Evolutionary conservation across 2,329 filamentous ascomycete genomes (phyloP).

Genomic region (Xylariomycetidae sp.): DNA sequence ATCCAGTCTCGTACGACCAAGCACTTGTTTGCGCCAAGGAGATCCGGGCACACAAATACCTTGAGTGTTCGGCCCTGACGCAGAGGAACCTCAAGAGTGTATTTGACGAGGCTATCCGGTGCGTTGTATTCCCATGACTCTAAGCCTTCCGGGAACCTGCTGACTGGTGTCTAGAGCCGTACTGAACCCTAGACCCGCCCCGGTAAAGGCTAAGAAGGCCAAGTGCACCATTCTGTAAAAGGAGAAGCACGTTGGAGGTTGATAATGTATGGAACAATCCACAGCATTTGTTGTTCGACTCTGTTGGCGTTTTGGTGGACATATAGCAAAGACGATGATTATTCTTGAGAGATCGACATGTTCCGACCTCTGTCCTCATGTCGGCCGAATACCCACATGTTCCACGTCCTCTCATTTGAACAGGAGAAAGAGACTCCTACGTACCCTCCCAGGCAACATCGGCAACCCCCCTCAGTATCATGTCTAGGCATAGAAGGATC

Average conservation of each 20-base stretch:
- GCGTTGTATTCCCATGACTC: too few species aligned
- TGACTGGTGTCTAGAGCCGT: conserved; percentile 69
- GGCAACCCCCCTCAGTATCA: conserved; percentile 6
- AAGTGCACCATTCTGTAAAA: conserved; percentile 69
- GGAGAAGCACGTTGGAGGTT: too few species aligned
- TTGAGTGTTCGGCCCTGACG: conserved; percentile 95
- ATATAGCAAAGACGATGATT: conserved; percentile 26
- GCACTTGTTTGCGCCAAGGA: conserved; percentile 86
- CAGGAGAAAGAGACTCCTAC: too few species aligned
- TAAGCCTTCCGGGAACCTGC: too few species aligned
- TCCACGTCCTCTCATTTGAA: conserved; percentile 22
- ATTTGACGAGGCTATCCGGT: conserved; percentile 98
- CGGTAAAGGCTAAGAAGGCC: conserved; percentile 55
- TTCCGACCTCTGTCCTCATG: conserved; percentile 20
- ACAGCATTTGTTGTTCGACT: conserved; percentile 19
- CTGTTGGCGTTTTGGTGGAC: conserved; percentile 27
- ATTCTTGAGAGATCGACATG: conserved; percentile 20
- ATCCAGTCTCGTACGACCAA: conserved; percentile 93
- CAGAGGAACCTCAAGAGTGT: conserved; percentile 97
- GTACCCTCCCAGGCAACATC: conserved; percentile 19
- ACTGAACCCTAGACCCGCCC: conserved; percentile 60
- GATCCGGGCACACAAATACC: conserved; percentile 93
- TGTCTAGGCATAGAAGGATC: conserved; percentile 6
- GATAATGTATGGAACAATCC: too few species aligned
- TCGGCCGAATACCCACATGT: conserved; percentile 19